A percentile compares a stretch with the other conserved stretches of the same genome.
phyloP scores from a whole-genome alignment of 371 early-diverging fungal genomes.

The Fennellomyces sp. region DNA sequence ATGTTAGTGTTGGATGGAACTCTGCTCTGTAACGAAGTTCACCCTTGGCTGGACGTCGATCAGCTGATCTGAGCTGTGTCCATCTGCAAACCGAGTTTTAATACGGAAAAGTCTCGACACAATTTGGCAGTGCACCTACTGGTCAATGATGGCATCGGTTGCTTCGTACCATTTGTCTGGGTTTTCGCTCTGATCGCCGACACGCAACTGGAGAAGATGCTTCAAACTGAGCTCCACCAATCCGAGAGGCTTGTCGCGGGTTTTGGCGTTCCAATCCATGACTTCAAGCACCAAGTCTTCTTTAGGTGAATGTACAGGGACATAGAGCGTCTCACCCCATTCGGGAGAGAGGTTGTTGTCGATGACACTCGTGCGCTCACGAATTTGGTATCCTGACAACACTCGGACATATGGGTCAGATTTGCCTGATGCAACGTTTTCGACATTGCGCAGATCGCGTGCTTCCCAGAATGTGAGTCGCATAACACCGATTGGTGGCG shows the following conservation, averaged over 20 bases:
- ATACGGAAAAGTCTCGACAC: no score
- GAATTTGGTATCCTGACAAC: conserved; percentile 61
- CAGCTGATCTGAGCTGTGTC: conserved; percentile 55
- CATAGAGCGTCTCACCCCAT: conserved; percentile 84
- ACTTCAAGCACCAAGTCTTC: conserved; percentile 76
- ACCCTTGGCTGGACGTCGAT: conserved; percentile 56
- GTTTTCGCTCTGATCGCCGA: conserved; percentile 26
- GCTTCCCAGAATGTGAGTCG: conserved; percentile 78
- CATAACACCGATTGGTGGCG: conserved; percentile 79
- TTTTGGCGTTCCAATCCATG: conserved; percentile 70
- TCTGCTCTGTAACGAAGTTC: conserved; percentile 62
- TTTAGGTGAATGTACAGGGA: conserved; percentile 68
- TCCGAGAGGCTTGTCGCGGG: conserved; percentile 73
- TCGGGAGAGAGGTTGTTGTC: conserved; percentile 77
- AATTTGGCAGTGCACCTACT: no score
- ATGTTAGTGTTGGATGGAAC: conserved; percentile 65
- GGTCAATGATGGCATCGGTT: conserved; percentile 25
- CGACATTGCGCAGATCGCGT: conserved; percentile 68
- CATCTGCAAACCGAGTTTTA: conserved; percentile 32
- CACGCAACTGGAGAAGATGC: conserved; percentile 43
- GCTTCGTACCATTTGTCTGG: conserved; percentile 31
- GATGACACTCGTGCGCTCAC: conserved; percentile 71
- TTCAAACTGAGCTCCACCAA: conserved; percentile 44
- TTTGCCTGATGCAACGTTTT: conserved; percentile 55
- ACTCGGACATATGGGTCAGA: conserved; percentile 85